Evolutionary conservation across 371 early-diverging fungal species (phyloP).

Genomic region (Mortierella sp.): DNA sequence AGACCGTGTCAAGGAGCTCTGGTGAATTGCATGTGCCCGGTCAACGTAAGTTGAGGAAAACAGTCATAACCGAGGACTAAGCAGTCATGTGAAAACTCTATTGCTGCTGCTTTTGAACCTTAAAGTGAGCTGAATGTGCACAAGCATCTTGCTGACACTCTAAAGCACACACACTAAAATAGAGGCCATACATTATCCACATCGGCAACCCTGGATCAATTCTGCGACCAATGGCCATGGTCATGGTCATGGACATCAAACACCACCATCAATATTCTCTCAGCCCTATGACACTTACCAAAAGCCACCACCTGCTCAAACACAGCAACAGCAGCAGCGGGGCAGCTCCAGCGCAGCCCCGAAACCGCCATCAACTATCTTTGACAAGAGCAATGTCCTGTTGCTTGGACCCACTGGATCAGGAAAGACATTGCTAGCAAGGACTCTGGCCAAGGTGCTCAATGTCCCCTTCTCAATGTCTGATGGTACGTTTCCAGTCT

Average conservation of each 20-base stretch:
- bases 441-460: conserved; percentile 85
- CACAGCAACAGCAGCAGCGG: conserved; percentile 17
- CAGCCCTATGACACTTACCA: conserved; percentile 52
- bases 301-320: conserved; percentile 19
- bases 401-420: conserved; percentile 90
- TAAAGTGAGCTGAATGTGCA: background rate
- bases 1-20: conserved; percentile 3
- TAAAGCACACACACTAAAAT: too few species aligned
- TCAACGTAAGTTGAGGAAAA: conserved; percentile 38
- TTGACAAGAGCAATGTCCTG: conserved; percentile 92
- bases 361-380: conserved; percentile 55
- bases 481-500: conserved; percentile 71
- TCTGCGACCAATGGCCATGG: conserved; percentile 34
- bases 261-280: conserved; percentile 49
- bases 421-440: conserved; percentile 85
- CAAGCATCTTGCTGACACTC: too few species aligned
- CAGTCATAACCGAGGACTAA: background rate
- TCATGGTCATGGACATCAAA: conserved; percentile 23
- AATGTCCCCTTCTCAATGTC: conserved; percentile 93
- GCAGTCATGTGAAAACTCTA: conserved; percentile 46
- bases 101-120: background rate
- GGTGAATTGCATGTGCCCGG: conserved; percentile 35
- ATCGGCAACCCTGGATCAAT: conserved; percentile 53
- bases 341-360: conserved; percentile 13
- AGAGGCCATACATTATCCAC: conserved; percentile 52